A percentile compares a stretch with the other conserved stretches of the same genome.
These are phyloP conservation scores for Anthostomella pinea DNA, from an alignment of 2,329 filamentous ascomycete species.

Conservation along the genomic window DNA sequence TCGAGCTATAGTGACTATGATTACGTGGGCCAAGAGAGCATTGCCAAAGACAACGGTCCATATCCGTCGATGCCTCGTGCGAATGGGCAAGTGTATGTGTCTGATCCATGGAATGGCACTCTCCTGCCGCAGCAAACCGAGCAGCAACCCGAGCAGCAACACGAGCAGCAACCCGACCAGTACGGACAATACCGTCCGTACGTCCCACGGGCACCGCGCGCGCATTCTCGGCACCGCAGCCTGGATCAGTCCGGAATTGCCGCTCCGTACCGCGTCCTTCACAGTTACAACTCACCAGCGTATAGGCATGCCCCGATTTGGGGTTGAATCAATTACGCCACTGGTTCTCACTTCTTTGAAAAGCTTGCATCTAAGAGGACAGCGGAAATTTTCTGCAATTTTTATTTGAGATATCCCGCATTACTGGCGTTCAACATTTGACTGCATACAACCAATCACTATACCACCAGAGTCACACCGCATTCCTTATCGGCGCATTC, in stretches of 20 bases:
- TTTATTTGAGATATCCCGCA: constrained; percentile 17
- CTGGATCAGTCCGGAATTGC: constrained; percentile 29
- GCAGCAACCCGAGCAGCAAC: too few species aligned
- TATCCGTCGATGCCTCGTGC: constrained; percentile 19
- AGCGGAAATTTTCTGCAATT: constrained; percentile 3
- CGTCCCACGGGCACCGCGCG: constrained; percentile 32
- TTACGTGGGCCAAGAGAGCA: constrained; percentile 12
- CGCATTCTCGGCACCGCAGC: constrained; percentile 40
- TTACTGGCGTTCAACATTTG: constrained; percentile 17
- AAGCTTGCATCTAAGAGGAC: constrained; percentile 1
- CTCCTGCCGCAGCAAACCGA: constrained; percentile 18
- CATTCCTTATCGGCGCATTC: constrained; percentile 11
- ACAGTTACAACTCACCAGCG: constrained; percentile 58
- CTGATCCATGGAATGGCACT: constrained; percentile 27
- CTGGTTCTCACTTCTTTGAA: constrained; percentile 2
- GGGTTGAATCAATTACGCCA: constrained; percentile 36
- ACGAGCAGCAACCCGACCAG: constrained; percentile 32
- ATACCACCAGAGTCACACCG: neutral
- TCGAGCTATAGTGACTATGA: constrained; percentile 26
- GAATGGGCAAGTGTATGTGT: constrained; percentile 21
- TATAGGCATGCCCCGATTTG: constrained; percentile 55
- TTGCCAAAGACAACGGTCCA: constrained; percentile 22
- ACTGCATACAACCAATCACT: constrained; percentile 7
- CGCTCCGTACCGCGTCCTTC: constrained; percentile 50
- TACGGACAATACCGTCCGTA: constrained; percentile 32